A percentile compares a stretch with the other conserved stretches of the same genome.
phyloP scores from a whole-genome alignment of 441 rosid genomes.

The Gossypium gossypioides region DNA sequence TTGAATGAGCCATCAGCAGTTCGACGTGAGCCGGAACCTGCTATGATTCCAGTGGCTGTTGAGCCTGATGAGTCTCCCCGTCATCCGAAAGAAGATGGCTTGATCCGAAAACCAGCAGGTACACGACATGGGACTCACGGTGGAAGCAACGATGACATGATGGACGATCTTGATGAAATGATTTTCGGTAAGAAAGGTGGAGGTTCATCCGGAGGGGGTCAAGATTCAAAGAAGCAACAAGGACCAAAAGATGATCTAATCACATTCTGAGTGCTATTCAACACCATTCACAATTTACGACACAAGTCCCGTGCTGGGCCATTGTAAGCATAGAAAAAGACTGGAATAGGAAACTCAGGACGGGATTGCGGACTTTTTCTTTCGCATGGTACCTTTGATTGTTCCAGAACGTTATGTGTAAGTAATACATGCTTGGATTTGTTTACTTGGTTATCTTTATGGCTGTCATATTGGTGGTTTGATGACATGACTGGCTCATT shows the following conservation, averaged over 20 bases:
- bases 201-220: conserved; percentile 38
- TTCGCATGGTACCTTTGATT: background rate
- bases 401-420: conserved; percentile 16
- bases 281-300: conserved; percentile 11
- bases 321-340: conserved; percentile 11
- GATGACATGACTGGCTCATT: background rate
- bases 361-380: background rate
- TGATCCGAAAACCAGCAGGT: conserved; percentile 57
- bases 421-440: conserved; percentile 17
- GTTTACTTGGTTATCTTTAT: background rate
- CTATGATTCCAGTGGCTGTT: conserved; percentile 75
- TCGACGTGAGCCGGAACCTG: conserved; percentile 54
- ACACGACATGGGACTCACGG: conserved; percentile 46
- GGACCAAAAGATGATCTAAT: conserved; percentile 67
- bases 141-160: conserved; percentile 65
- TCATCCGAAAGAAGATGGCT: conserved; percentile 44
- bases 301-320: conserved; percentile 4
- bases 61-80: conserved; percentile 69
- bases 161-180: conserved; percentile 95
- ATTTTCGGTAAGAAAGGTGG: conserved; percentile 72
- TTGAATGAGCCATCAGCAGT: conserved; percentile 44
- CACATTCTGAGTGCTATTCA: conserved; percentile 20
- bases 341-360: conserved; percentile 12
- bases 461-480: background rate
- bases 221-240: conserved; percentile 47